Conservation (phyloP, 768 basidiomycete species). For the Tricholoma furcatifolium region DNA sequence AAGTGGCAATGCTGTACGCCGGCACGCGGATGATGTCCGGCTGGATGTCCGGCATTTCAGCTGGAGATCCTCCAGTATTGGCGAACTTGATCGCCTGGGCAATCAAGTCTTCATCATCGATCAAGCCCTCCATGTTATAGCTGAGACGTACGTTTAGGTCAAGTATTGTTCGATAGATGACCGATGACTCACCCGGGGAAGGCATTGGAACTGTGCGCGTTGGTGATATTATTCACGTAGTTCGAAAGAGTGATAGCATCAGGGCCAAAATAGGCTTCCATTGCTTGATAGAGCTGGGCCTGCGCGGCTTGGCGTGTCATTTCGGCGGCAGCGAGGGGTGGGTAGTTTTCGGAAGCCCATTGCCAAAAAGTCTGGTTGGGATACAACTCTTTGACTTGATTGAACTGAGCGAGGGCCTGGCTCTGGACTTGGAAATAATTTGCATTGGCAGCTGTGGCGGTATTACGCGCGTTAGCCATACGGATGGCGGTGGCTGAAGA, state of each 20-base stretch:
- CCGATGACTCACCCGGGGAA: neutral
- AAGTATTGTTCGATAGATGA: neutral
- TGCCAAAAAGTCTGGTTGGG: neutral
- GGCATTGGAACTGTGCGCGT: neutral
- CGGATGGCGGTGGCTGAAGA: neutral
- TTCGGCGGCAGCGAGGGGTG: neutral
- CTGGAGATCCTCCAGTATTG: neutral
- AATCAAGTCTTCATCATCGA: neutral
- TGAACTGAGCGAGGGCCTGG: neutral
- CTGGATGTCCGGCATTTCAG: neutral
- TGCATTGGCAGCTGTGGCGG: neutral
- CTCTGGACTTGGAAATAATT: neutral
- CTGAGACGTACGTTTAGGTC: neutral
- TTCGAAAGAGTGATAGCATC: neutral
- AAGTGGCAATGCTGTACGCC: constrained; percentile 3
- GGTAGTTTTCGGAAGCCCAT: neutral
- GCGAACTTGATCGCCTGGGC: neutral
- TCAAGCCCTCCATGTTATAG: neutral
- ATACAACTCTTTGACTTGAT: neutral
- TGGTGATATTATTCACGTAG: neutral
- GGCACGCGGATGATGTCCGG: neutral
- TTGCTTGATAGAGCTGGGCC: neutral
- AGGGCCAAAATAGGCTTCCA: neutral
- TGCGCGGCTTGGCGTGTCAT: neutral
- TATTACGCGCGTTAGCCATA: neutral